A percentile compares a stretch with the other conserved stretches of the same genome.
phyloP scores from a whole-genome alignment of 2,329 filamentous ascomycete species.

The Penicillium sp. region DNA sequence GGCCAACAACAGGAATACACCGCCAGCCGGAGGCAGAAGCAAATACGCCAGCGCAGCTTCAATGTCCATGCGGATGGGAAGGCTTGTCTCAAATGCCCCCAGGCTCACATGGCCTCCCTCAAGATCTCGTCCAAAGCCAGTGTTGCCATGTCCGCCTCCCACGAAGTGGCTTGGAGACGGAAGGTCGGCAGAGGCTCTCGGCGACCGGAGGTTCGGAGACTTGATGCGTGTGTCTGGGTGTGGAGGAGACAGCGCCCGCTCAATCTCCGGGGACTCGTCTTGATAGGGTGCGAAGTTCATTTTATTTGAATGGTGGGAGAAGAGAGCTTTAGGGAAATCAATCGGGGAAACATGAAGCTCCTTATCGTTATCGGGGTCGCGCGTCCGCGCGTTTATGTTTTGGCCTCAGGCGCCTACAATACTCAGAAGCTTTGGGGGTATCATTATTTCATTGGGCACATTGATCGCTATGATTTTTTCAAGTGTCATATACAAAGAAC shows the following conservation, averaged over 20 bases:
- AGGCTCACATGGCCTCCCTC: slow-evolving; percentile 65
- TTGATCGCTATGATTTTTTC: not conserved
- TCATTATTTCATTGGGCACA: slow-evolving; percentile 21
- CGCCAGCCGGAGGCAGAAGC: slow-evolving; percentile 78
- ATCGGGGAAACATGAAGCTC: slow-evolving; percentile 5
- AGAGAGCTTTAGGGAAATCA: slow-evolving; percentile 3
- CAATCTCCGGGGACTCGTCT: slow-evolving; percentile 81
- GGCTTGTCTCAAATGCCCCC: slow-evolving; percentile 78
- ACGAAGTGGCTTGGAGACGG: slow-evolving; percentile 43
- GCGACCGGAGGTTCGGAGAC: slow-evolving; percentile 56
- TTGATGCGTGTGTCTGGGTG: slow-evolving; percentile 49
- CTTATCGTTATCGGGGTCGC: slow-evolving; percentile 19
- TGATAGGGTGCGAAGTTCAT: slow-evolving; percentile 99
- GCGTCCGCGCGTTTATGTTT: slow-evolving; percentile 2
- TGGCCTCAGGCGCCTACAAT: slow-evolving; percentile 9
- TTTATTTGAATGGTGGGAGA: slow-evolving; percentile 21
- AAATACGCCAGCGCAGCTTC: slow-evolving; percentile 91
- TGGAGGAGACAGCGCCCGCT: slow-evolving; percentile 75
- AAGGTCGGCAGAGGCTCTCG: slow-evolving; percentile 48
- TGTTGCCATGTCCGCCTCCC: slow-evolving; percentile 40
- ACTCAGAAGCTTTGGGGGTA: slow-evolving; percentile 8
- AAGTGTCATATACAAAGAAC: not conserved
- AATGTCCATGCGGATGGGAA: slow-evolving; percentile 82
- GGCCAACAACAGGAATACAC: slow-evolving; percentile 76
- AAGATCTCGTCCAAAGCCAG: slow-evolving; percentile 41